Base-by-base conservation (phyloP, 2,329 filamentous ascomycete genomes). In the Penicillium janthinellum region DNA sequence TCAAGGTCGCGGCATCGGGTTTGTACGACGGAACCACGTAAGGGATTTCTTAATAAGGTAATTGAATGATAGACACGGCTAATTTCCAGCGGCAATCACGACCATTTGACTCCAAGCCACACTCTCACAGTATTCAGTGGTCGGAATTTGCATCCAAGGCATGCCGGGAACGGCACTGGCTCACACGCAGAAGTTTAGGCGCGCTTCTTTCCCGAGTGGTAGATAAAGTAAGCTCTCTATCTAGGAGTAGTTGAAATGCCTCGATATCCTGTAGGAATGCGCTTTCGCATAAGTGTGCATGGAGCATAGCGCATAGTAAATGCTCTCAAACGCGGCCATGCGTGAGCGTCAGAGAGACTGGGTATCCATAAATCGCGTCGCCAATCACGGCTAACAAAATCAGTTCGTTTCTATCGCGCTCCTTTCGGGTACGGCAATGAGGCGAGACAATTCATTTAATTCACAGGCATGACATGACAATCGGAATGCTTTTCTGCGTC, bases 1-100 rank as follows among this genome's bases (percentile, higher is more conserved):
- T 41, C 38, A 20, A 42, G 22, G 8, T 39, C 15, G 41, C 25
- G 39, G 7, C 35, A 35, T 57, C 57, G 50, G 59, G 55, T 54
- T 48, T 62, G 64, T 65, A 59, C 64, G 41, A 61, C 58, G 38
- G 44, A 39, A 31, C 51, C 41, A 65, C 54, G 63, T 59, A 65
- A 65, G 67, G 64, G 67, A 64, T 51, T 41, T 25, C 56, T 52
- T 11, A 61, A 61, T 56, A 44, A 25, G 52, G 60, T 31, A 66
- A 54, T 25, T 62, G 41, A 62, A 60, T 62, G 58, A 57, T 62
- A 60, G 57, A 58, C 63, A 63, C 47, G 17, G 53, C 54, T 48
- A 59, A 53, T 60, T 55, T 65, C 47, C 54, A 60, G 56, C 55
- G 44, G 61, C 31, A 63, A 63, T 67, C 60, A 44, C 64, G 62